Percentiles rank a stretch among this genome's conserved stretches.
Evolutionary conservation across 2,329 filamentous ascomycete species (phyloP).

Genomic region (Colletotrichum noveboracense): DNA sequence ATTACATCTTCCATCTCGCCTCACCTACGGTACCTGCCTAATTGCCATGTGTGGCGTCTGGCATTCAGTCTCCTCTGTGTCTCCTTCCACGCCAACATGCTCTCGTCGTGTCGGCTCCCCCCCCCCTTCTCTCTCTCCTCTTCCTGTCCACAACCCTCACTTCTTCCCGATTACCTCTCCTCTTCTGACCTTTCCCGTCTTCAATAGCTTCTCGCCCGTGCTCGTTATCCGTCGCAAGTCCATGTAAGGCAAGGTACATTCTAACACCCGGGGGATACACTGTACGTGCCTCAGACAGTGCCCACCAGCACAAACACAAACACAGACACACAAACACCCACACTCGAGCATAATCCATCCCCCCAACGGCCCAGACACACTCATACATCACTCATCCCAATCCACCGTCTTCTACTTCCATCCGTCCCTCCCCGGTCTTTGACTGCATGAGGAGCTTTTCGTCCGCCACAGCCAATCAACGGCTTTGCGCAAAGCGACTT

Average conservation of each 20-base stretch:
- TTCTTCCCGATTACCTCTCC: neutral
- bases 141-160: neutral
- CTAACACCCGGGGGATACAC: neutral
- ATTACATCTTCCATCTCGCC: neutral
- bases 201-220: neutral
- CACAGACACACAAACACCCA: neutral
- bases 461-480: constrained; percentile 15
- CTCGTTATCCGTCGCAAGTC: neutral
- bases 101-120: too few species aligned
- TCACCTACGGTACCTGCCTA: neutral
- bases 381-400: neutral
- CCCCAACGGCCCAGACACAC: neutral
- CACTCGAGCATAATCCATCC: neutral
- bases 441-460: constrained; percentile 23
- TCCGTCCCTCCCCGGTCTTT: neutral
- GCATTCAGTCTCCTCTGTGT: neutral
- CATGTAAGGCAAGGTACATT: neutral
- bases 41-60: too few species aligned
- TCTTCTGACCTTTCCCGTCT: neutral
- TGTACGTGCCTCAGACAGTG: neutral
- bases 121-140: neutral
- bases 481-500: neutral
- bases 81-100: neutral
- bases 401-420: neutral
- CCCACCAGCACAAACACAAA: neutral